A percentile compares a stretch with the other conserved stretches of the same genome.
Evolutionary conservation across 257 asterid genomes (phyloP).

Genomic region (Solanum medicagineum): DNA sequence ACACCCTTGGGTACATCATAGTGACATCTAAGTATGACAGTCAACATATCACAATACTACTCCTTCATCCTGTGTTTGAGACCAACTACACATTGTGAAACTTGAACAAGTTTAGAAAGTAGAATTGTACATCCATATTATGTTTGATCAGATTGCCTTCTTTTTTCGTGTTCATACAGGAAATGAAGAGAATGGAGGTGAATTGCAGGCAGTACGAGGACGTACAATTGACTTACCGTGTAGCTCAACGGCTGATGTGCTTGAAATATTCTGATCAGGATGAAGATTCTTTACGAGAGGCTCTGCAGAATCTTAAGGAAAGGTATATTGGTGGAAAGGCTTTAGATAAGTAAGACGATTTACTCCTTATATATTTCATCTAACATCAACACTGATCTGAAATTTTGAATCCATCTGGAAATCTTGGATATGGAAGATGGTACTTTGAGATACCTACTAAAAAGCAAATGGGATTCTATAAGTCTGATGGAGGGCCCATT

Average conservation of each 20-base stretch:
- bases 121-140: not conserved
- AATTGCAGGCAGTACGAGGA: conserved; percentile 34
- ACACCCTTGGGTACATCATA: not conserved
- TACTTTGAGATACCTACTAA: not conserved
- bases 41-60: not conserved
- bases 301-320: conserved; percentile 68
- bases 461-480: not conserved
- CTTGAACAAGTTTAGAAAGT: not conserved
- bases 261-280: conserved; percentile 81
- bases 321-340: conserved; percentile 29
- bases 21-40: not conserved
- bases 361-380: not conserved
- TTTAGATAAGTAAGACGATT: conserved; percentile 4
- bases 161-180: conserved; percentile 21
- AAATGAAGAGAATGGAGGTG: conserved; percentile 51
- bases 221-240: conserved; percentile 62
- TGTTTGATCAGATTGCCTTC: not conserved
- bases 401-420: not conserved
- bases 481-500: not conserved
- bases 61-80: not conserved
- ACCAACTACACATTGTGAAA: not conserved
- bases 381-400: not conserved
- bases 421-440: not conserved
- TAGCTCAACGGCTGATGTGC: conserved; percentile 72
- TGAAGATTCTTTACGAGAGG: conserved; percentile 58